These are phyloP conservation scores for Geotrichum aggregatum DNA, from an alignment of 1,139 yeast genomes.

Conservation along the genomic window DNA sequence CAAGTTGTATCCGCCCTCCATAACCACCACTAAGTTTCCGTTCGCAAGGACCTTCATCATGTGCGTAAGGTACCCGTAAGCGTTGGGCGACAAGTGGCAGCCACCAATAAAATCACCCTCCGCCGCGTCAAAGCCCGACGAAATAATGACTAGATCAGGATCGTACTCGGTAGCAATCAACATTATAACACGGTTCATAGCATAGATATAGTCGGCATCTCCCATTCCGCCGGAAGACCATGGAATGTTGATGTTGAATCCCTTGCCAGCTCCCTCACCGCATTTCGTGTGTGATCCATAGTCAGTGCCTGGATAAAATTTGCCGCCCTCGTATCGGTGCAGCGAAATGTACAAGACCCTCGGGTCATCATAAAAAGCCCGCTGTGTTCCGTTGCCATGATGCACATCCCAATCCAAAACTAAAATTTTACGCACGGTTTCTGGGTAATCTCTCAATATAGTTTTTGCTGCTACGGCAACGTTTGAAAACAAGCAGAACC, in stretches of 20 bases:
- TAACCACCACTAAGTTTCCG: conserved; percentile 81
- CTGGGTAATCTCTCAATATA: conserved; percentile 78
- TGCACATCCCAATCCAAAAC: conserved; percentile 97
- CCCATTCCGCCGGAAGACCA: conserved; percentile 94
- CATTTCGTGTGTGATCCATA: conserved; percentile 73
- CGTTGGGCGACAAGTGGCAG: conserved; percentile 91
- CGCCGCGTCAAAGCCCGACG: conserved; percentile 98
- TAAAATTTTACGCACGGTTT: conserved; percentile 75
- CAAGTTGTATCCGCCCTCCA: conserved; percentile 95
- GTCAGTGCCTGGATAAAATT: conserved; percentile 88
- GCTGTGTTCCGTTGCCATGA: conserved; percentile 97
- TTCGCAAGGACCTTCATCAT: conserved; percentile 79
- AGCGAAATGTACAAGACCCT: conserved; percentile 84
- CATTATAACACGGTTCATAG: conserved; percentile 81
- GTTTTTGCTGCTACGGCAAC: conserved; percentile 96
- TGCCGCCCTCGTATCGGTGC: conserved; percentile 89
- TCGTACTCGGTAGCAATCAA: conserved; percentile 86
- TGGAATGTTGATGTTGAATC: conserved; percentile 83
- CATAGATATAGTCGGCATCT: conserved; percentile 93
- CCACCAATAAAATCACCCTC: conserved; percentile 98
- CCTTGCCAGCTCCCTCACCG: conserved; percentile 84
- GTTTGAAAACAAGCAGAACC: conserved; percentile 91
- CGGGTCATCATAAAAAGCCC: conserved; percentile 83
- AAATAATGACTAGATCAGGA: conserved; percentile 88
- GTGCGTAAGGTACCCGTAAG: conserved; percentile 95